A percentile compares a stretch with the other conserved stretches of the same genome.
These are phyloP conservation scores for Haematococcus lacustris DNA, from an alignment of 139 green algal species.

Conservation along the genomic window DNA sequence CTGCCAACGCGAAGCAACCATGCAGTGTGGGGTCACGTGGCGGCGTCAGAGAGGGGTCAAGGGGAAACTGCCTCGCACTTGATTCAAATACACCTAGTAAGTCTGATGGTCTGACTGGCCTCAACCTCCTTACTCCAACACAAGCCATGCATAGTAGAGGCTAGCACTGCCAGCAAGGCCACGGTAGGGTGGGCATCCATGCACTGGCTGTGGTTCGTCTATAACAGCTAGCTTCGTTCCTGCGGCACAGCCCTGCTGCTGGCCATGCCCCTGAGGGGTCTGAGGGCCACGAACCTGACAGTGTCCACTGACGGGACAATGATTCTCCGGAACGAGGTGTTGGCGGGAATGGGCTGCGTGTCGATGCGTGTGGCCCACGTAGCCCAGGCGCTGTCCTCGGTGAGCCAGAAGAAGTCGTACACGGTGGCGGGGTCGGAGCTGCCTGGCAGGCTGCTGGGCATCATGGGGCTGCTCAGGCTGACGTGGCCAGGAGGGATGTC, in stretches of 20 bases:
- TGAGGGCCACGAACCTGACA: slow-evolving; percentile 18
- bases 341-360: slow-evolving; percentile 19
- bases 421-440: neutral
- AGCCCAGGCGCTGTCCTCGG: neutral
- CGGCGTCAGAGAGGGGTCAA: neutral
- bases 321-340: slow-evolving; percentile 44
- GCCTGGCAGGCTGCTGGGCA: slow-evolving; percentile 15
- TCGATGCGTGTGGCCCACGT: slow-evolving; percentile 29
- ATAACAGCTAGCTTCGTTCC: neutral
- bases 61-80: too few species aligned
- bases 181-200: neutral
- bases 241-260: neutral
- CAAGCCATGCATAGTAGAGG: neutral
- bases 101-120: too few species aligned
- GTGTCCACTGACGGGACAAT: slow-evolving; percentile 66
- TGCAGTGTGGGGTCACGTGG: neutral
- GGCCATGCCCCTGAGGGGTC: neutral
- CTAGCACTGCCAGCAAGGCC: neutral
- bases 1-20: neutral
- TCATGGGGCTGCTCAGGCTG: slow-evolving; percentile 26
- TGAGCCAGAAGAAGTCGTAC: slow-evolving; percentile 43
- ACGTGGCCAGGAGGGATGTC: slow-evolving; percentile 38
- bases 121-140: too few species aligned
- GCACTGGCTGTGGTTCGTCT: neutral
- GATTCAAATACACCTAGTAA: too few species aligned